Evolutionary conservation across 2,329 filamentous ascomycete species (phyloP), one percentile per base, ranked within the genome.

Genomic region (Hypoxylon sp.): DNA sequence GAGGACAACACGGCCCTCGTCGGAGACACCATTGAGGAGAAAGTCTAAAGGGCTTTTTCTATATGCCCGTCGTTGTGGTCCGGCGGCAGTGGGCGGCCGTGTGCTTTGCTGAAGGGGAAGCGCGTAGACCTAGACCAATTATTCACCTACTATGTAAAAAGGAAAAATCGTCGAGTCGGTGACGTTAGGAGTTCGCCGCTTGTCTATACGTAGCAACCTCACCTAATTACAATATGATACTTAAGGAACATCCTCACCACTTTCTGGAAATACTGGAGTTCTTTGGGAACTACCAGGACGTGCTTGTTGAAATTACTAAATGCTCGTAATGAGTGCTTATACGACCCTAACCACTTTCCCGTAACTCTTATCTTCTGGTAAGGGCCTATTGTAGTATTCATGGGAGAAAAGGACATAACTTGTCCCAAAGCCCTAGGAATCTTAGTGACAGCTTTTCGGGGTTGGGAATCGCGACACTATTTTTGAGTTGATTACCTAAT

Each of bases 11-110:
- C 71, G 69, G 65, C 68, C 30, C 63, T 71, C 7, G 72, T 71
- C 53, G 59, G 45, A 30, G 61, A 69, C 23, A 66, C 67, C 7
- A 50, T 74, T 38, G 73, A 72, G n/a, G 75, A 78, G 70, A 75
- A 75, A 63, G 75, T 76, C 36, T 77, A 70, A 63, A 25, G 10
- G 19, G 14, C 17, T 19, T 11, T 32, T 43, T 49, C 25, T 13
- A n/a, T 38, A 23, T 30, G 10, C 13, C 14, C n/a, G 45, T 48
- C 11, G 3, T 32, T 43, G 30, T 38, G 36, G 28, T 64, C 34
- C 2, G 25, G 19, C 7, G n/a, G 43, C 9, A 32, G 52, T 38
- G 30, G 19, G 52, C 21, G 19, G 52, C 21, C 48, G 19, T 25
- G 13, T 13, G 14, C 43, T 43, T 49, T 46, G 21, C 49, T 45